Percentiles rank a stretch among this genome's conserved stretches.
Conservation (phyloP, 2,329 filamentous ascomycete species). For the Cercospora sp. region DNA sequence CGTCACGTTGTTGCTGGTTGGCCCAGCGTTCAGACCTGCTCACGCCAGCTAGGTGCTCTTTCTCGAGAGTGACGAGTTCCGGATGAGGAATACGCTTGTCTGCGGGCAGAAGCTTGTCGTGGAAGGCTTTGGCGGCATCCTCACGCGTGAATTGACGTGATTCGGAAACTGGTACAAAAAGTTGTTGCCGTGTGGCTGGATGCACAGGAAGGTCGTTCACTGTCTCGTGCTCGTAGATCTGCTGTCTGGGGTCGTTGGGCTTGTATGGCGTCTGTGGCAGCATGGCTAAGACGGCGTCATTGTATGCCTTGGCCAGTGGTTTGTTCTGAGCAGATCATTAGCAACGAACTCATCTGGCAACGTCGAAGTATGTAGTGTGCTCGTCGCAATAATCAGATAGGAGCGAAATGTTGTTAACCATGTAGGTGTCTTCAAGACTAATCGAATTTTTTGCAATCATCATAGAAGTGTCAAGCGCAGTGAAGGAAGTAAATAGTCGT, state of each 20-base stretch:
- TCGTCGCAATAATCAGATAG: conserved; percentile 62
- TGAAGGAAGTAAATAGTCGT: conserved; percentile 5
- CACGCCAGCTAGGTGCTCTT: conserved; percentile 44
- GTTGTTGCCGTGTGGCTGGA: conserved; percentile 53
- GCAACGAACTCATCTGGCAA: not conserved
- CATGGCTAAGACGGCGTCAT: conserved; percentile 74
- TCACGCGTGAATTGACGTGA: conserved; percentile 64
- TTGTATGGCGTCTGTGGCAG: conserved; percentile 65
- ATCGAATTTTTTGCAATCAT: conserved; percentile 85
- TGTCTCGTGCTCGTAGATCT: conserved; percentile 55
- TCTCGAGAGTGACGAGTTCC: conserved; percentile 55
- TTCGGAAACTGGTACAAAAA: conserved; percentile 65
- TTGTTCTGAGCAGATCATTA: conserved; percentile 61
- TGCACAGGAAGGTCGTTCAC: conserved; percentile 66
- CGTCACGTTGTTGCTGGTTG: conserved; percentile 43
- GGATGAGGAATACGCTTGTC: conserved; percentile 65
- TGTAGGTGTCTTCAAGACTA: conserved; percentile 98
- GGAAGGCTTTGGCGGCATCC: conserved; percentile 64
- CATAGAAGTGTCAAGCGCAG: conserved; percentile 44
- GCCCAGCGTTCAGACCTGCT: conserved; percentile 46
- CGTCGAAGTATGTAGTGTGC: not conserved
- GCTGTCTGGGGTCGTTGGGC: conserved; percentile 30
- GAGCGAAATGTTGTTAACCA: conserved; percentile 83
- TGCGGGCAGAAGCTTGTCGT: conserved; percentile 59
- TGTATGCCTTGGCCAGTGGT: conserved; percentile 72